Conservation (phyloP, 2,329 filamentous ascomycete genomes). For the Fusarium chlamydosporum region DNA sequence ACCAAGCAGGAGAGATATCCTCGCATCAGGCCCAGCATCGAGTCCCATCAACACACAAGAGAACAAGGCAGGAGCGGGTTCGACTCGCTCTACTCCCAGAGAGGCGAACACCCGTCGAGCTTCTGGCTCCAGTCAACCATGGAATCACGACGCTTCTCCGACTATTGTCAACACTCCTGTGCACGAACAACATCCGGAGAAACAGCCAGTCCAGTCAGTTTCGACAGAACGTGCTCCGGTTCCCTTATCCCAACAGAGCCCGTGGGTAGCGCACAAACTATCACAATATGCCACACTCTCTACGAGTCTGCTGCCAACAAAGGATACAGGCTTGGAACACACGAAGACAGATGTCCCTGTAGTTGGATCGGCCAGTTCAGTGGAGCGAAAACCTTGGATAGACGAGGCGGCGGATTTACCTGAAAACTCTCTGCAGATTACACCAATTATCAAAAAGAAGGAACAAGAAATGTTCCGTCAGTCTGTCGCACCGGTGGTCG, state of each 20-base stretch:
- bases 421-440: not conserved
- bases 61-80: not conserved
- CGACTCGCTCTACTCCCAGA: not conserved
- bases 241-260: constrained; percentile 48
- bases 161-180: not conserved
- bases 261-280: constrained; percentile 42
- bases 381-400: constrained; percentile 46
- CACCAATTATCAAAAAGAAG: not conserved
- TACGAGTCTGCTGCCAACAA: constrained; percentile 3
- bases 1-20: not conserved
- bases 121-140: constrained; percentile 4
- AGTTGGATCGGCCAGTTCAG: constrained; percentile 6
- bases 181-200: not conserved
- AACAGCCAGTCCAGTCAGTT: not conserved
- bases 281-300: constrained; percentile 42
- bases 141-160: constrained; percentile 1
- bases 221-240: constrained; percentile 20
- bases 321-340: not conserved
- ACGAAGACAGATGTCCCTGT: constrained; percentile 6
- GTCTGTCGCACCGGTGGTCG: constrained; percentile 7
- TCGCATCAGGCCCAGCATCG: not conserved
- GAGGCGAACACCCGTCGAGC: not conserved
- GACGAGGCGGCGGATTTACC: constrained; percentile 8
- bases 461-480: not conserved
- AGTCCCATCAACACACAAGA: not conserved